These are phyloP conservation scores for Exophiala bonariae DNA, from an alignment of 2,329 filamentous ascomycete genomes.

Conservation along the genomic window DNA sequence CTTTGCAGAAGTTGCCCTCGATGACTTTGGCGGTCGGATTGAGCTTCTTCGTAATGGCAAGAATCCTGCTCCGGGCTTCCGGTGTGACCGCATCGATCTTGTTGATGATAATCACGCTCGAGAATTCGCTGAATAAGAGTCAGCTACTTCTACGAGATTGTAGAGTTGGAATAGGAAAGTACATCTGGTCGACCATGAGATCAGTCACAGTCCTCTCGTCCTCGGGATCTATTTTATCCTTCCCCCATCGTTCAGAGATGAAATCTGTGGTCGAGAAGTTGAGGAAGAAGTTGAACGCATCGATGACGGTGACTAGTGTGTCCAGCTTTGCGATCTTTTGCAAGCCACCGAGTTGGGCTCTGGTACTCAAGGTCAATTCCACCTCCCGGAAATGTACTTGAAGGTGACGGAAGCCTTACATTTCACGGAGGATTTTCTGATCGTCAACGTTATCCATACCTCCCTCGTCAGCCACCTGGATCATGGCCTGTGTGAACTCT, in stretches of 20 bases:
- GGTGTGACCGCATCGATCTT: conserved; percentile 64
- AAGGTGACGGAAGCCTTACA: conserved; percentile 39
- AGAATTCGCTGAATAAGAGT: conserved; percentile 56
- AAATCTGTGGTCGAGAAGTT: conserved; percentile 72
- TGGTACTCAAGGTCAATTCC: too few species aligned
- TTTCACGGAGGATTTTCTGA: conserved; percentile 46
- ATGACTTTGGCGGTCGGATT: conserved; percentile 68
- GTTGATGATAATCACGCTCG: conserved; percentile 71
- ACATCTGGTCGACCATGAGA: conserved; percentile 72
- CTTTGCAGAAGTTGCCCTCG: conserved; percentile 58
- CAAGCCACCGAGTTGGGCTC: conserved; percentile 61
- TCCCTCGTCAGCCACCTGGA: conserved; percentile 46
- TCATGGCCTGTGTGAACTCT: conserved; percentile 51
- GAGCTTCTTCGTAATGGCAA: conserved; percentile 58
- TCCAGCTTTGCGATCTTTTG: conserved; percentile 67
- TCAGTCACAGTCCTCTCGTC: conserved; percentile 74
- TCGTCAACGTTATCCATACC: conserved; percentile 46
- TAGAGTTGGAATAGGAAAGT: neutral
- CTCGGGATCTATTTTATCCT: conserved; percentile 62
- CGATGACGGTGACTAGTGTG: conserved; percentile 71
- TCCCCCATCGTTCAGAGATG: conserved; percentile 60
- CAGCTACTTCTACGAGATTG: neutral
- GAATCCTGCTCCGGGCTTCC: conserved; percentile 48
- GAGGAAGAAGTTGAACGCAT: conserved; percentile 70
- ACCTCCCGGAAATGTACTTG: conserved; percentile 16